Conservation (phyloP, 1,284 basidiomycete genomes). For the Melampsora americana region DNA sequence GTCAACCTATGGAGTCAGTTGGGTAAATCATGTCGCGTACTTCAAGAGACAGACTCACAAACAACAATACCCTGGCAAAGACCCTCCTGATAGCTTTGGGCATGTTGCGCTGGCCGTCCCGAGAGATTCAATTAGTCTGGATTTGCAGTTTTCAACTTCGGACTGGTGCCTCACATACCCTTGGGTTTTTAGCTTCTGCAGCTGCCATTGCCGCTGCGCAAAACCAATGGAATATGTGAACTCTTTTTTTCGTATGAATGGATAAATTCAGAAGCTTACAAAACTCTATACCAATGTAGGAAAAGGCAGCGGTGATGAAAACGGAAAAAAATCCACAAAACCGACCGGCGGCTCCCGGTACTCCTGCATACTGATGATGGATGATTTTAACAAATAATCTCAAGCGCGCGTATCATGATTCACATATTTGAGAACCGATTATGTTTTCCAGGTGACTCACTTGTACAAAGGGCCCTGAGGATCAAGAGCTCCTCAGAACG, state of each 20-base stretch:
- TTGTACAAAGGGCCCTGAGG: conserved; percentile 10
- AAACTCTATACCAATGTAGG: conserved; percentile 54
- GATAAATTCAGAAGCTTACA: conserved; percentile 36
- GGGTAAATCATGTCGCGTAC: conserved; percentile 49
- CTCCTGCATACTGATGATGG: conserved; percentile 41
- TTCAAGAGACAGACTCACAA: neutral
- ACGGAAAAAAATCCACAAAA: conserved; percentile 51
- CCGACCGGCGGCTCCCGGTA: conserved; percentile 16
- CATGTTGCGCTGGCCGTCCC: conserved; percentile 47
- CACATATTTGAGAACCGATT: neutral
- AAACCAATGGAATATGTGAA: neutral
- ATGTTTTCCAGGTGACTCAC: conserved; percentile 11
- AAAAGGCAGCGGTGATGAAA: conserved; percentile 52
- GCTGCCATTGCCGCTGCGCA: conserved; percentile 50
- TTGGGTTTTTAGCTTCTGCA: conserved; percentile 54
- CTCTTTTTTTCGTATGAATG: neutral
- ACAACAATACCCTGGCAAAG: conserved; percentile 65
- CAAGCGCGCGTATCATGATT: neutral
- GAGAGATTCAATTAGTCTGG: neutral
- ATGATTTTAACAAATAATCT: neutral
- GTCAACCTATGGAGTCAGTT: conserved; percentile 51
- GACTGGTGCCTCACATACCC: conserved; percentile 20
- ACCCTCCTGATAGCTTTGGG: conserved; percentile 58
- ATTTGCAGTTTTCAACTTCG: neutral
- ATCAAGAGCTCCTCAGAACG: neutral